Conservation (phyloP, 208 protist genomes). For the Wallacemonas rigidus region DNA sequence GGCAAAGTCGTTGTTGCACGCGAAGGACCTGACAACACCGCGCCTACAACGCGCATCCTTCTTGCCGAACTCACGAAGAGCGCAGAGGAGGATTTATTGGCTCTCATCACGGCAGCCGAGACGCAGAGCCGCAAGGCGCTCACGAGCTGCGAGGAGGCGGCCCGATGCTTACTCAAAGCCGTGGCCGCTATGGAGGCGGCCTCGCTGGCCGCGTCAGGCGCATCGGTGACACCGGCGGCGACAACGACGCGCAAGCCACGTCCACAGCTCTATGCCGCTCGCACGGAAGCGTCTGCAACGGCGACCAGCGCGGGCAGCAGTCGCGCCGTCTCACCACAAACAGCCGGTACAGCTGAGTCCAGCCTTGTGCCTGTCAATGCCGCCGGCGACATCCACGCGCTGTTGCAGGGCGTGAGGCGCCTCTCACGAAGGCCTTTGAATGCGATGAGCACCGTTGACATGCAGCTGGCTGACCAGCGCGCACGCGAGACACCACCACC, state of each 20-base stretch:
- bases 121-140: conserved; percentile 14
- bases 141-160: conserved; percentile 18
- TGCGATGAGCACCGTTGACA: not conserved
- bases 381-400: not conserved
- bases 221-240: not conserved
- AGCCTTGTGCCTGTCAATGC: not conserved
- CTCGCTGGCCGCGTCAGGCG: not conserved
- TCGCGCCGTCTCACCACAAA: not conserved
- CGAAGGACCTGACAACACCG: not conserved
- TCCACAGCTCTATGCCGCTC: not conserved
- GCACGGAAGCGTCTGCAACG: not conserved
- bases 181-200: not conserved
- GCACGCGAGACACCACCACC: conserved; percentile 14
- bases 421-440: not conserved
- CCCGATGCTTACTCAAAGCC: conserved; percentile 21
- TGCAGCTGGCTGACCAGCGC: conserved; percentile 15
- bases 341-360: not conserved
- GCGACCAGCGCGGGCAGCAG: not conserved
- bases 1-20: too few relatives aligned
- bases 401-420: not conserved
- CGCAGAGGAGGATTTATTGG: not conserved
- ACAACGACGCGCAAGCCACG: not conserved
- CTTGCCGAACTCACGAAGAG: not conserved
- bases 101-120: conserved; percentile 15
- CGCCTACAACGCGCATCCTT: not conserved